A percentile compares a stretch with the other conserved stretches of the same genome.
Conservation (phyloP, 2,329 filamentous ascomycete species). For the Alternaria sp. region DNA sequence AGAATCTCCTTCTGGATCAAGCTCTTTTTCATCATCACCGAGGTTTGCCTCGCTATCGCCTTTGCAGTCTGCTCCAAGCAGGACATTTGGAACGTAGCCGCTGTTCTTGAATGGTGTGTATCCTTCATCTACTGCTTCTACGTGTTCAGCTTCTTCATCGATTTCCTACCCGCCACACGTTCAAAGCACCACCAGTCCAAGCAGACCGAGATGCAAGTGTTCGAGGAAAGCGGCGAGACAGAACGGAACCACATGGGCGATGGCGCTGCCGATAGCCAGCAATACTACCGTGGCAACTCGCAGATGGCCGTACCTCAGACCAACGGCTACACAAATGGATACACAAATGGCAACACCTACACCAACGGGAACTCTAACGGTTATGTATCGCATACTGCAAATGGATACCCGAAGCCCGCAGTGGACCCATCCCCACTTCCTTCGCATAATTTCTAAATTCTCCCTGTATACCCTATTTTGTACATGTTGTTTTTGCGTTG, state of each 20-base stretch:
- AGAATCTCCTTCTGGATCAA: conserved; percentile 88
- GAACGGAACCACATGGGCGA: conserved; percentile 25
- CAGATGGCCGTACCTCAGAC: conserved; percentile 11
- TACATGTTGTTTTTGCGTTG: conserved; percentile 3
- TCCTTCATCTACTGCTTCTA: conserved; percentile 90
- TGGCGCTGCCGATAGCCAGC: conserved; percentile 35
- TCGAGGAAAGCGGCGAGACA: conserved; percentile 27
- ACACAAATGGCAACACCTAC: conserved; percentile 16
- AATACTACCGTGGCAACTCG: conserved; percentile 40
- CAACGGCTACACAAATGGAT: conserved; percentile 21
- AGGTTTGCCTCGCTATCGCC: conserved; percentile 75
- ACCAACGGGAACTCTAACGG: conserved; percentile 15
- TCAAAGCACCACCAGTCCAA: conserved; percentile 60
- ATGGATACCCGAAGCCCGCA: conserved; percentile 32
- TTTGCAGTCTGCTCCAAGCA: conserved; percentile 70
- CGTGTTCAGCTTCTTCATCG: conserved; percentile 84
- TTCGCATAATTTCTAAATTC: conserved; percentile 41
- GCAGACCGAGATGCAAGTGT: conserved; percentile 49
- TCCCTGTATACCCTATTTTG: conserved; percentile 14
- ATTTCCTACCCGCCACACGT: conserved; percentile 80
- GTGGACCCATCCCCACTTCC: conserved; percentile 28
- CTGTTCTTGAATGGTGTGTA: conserved; percentile 81
- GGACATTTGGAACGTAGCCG: conserved; percentile 69
- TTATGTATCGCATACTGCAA: conserved; percentile 18
- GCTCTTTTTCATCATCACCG: conserved; percentile 81